Base-by-base conservation (phyloP, 2,329 filamentous ascomycete genomes). In the Aspergillus tubingensis region DNA sequence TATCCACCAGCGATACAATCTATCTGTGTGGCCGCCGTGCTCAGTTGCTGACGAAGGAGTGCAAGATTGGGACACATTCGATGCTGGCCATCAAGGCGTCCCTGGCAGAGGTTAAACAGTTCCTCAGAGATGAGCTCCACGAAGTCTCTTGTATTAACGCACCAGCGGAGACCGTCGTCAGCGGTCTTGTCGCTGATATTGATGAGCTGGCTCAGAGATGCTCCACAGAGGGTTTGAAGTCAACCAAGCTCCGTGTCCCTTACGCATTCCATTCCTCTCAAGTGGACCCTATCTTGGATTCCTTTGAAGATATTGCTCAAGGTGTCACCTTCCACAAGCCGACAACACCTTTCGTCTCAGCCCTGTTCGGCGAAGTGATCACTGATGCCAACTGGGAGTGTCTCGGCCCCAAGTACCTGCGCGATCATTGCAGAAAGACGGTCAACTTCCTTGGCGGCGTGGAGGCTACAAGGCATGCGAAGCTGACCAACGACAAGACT, bases 401-500 rank as follows among this genome's bases (percentile, higher is more conserved):
- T 80, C 59, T 58, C 27, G 62, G 63, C 8, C 71, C 76, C 4
- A 68, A 67, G 38, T 82, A 82, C 57, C 64, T 82, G 36, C 69
- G 73, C 10, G 65, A 60, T n/a, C 76, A 79, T 59, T 77, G 76
- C 55, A 74, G 81, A 17, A 76, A 79, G 63, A 72, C 78, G 2
- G 81, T 83, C 47, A 77, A 81, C 64, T 81, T 82, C 66, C 67
- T 79, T 5, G 74, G 70, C 51, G 80, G 76, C 17, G 61, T 82
- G 3, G 72, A 77, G 39, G 72, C 76, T 2, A 58, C 58, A 10
- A 54, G 54, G 11, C 61, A 64, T 41, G 62, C 66, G 3, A 70
- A 69, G 63, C 73, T 85, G 21, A 87, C 90, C 59, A 84, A 88
- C 63, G 86, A 88, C 66, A 88, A 88, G 78, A 90, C 88, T 13